phyloP scores from a whole-genome alignment of 352 stramenopile genomes.

The Globisporangium canariense region DNA sequence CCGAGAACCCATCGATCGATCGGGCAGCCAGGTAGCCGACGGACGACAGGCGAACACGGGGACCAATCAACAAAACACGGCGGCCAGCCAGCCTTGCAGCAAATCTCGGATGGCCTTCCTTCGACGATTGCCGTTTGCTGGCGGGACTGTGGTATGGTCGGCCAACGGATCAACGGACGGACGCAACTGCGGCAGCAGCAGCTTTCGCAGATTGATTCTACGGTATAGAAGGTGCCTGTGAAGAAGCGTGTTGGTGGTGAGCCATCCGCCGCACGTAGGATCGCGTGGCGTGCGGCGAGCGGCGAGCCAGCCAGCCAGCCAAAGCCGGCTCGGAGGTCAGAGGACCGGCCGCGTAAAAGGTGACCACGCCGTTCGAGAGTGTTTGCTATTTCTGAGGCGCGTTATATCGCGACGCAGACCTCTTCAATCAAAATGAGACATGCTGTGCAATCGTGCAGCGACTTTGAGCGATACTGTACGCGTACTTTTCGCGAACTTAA shows the following conservation, averaged over 20 bases:
- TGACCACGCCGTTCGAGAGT: not conserved
- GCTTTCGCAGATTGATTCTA: too few species aligned
- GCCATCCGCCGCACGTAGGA: too few species aligned
- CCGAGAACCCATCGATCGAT: too few species aligned
- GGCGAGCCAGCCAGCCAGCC: not conserved
- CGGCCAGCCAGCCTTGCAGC: too few species aligned
- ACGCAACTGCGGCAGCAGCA: too few species aligned
- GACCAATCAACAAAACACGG: conserved; percentile 9
- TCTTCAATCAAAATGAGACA: conserved; percentile 14
- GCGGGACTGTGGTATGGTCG: too few species aligned
- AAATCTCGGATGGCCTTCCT: too few species aligned
- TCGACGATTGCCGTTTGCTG: not conserved
- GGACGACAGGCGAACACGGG: not conserved
- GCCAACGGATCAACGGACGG: too few species aligned
- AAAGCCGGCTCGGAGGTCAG: not conserved
- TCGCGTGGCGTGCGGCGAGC: too few species aligned
- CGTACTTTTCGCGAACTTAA: not conserved
- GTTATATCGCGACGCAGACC: not conserved
- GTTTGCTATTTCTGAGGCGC: not conserved
- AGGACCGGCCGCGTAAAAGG: not conserved
- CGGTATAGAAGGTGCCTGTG: too few species aligned
- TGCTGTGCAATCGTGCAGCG: conserved; percentile 4
- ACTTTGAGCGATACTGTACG: not conserved
- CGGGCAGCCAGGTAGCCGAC: too few species aligned
- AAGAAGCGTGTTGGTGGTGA: too few species aligned